Evolutionary conservation across 805 yeast species (phyloP), one percentile per base, ranked within the genome.

Genomic region (Aciculoconidium aculeatum): DNA sequence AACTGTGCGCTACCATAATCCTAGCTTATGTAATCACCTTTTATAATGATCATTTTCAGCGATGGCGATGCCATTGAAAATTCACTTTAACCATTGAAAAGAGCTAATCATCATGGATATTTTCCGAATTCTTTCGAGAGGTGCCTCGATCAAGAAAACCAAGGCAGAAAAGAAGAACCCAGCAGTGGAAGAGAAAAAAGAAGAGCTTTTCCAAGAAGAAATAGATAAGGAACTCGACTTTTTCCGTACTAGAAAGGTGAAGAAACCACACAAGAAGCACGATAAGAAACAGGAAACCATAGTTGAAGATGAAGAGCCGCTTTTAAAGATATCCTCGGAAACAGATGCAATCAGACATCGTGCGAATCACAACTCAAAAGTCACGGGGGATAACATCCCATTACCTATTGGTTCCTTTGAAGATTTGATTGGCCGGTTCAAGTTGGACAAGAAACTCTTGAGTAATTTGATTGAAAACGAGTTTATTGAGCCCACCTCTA

Each of bases 81-180:
- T 12, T 10, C 15, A 11, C 13, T 11, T 12, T 11, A 17, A n/a
- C 20, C 16, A 17, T n/a, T n/a, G n/a, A n/a, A n/a, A n/a, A n/a
- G n/a, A n/a, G n/a, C n/a, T n/a, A n/a, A n/a, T n/a, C n/a, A 12
- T 19, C 16, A 87, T 87, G 96, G 98, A 90, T 61, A 80, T 90
- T 36, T 92, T 90, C 54, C 68, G 84, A 45, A 77, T 92, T 3
- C 68, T 90, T 20, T 67, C 87, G 0, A 66, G 96, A 48, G 97
- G 97, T 13, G 95, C 96, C 0, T 69, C 77, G 8, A 61, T 90
- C 29, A 78, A 77, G 49, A 75, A 77, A 51, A 59, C 71, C 14
- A 75, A 70, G 36, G 58, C 55, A 17, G 61, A 55, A 2, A 26
- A 39, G 18, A 40, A 39, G 10, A 27, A 35, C n/a, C n/a, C n/a